Percentiles rank a stretch among this genome's conserved stretches.
phyloP scores from a whole-genome alignment of 2,329 filamentous ascomycete genomes.

The Xylariaceae sp. region DNA sequence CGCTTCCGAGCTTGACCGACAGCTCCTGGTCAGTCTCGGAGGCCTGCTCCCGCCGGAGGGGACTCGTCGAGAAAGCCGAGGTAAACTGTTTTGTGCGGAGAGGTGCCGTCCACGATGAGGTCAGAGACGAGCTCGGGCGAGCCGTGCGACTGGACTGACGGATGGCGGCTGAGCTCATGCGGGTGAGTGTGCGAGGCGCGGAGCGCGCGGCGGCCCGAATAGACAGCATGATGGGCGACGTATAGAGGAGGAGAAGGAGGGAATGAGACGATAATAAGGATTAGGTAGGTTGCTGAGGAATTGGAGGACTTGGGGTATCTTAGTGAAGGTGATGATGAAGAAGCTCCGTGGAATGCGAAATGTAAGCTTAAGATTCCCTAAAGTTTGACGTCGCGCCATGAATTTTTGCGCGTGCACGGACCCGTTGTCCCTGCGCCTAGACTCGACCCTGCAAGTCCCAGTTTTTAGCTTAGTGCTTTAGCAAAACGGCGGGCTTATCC shows the following conservation, averaged over 20 bases:
- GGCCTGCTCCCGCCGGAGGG: constrained; percentile 33
- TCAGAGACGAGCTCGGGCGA: constrained; percentile 42
- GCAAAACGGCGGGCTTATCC: too few species aligned
- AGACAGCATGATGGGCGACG: constrained; percentile 51
- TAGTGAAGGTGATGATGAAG: too few species aligned
- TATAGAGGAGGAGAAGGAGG: neutral
- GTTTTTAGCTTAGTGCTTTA: too few species aligned
- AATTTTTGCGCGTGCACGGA: too few species aligned
- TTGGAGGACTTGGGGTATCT: too few species aligned
- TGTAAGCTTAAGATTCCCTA: too few species aligned
- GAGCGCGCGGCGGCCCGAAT: constrained; percentile 58
- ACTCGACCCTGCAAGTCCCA: too few species aligned
- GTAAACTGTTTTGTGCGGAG: constrained; percentile 30
- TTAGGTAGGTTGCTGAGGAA: too few species aligned
- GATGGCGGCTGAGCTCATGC: constrained; percentile 45
- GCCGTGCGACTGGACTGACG: constrained; percentile 41
- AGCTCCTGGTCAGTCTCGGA: constrained; percentile 68
- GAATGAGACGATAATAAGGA: too few species aligned
- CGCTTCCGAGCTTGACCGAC: constrained; percentile 74
- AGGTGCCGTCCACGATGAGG: constrained; percentile 35
- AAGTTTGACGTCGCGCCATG: too few species aligned
- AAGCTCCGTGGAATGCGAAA: too few species aligned
- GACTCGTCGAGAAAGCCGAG: constrained; percentile 43
- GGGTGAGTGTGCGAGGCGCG: constrained; percentile 55
- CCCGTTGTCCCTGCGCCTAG: too few species aligned